Percentiles rank a stretch among this genome's conserved stretches.
Evolutionary conservation across 768 basidiomycete genomes (phyloP).

Genomic region (Lentinula boryana): DNA sequence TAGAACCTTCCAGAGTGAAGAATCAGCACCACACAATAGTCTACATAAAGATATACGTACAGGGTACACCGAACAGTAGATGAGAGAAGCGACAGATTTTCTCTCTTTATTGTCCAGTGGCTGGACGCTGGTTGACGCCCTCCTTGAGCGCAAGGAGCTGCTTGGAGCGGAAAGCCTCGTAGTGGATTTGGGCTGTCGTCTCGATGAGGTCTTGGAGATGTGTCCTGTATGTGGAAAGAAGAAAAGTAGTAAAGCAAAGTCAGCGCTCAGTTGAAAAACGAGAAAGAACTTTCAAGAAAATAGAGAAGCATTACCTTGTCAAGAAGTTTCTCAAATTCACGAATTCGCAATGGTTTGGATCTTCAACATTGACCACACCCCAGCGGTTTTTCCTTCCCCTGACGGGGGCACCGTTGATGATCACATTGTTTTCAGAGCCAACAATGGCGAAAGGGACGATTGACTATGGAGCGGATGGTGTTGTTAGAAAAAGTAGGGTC

Average conservation of each 20-base stretch:
- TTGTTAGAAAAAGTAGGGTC: background rate
- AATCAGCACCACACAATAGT: background rate
- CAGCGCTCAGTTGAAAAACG: background rate
- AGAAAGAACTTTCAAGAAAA: background rate
- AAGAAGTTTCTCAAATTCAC: slow-evolving; percentile 96
- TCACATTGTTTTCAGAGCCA: slow-evolving; percentile 93
- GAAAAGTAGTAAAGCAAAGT: background rate
- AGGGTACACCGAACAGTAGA: background rate
- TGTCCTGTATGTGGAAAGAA: slow-evolving; percentile 45
- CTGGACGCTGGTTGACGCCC: slow-evolving; percentile 71
- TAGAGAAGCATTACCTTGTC: slow-evolving; percentile 56
- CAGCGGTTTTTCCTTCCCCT: slow-evolving; percentile 96
- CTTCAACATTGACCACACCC: slow-evolving; percentile 98
- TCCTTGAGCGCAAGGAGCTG: slow-evolving; percentile 97
- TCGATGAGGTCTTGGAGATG: slow-evolving; percentile 98
- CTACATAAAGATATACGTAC: background rate
- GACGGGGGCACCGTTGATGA: slow-evolving; percentile 93
- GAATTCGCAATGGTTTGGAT: slow-evolving; percentile 97
- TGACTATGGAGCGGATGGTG: slow-evolving; percentile 39
- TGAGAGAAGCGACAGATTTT: too few relatives aligned
- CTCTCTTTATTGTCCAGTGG: slow-evolving; percentile 22
- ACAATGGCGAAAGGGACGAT: slow-evolving; percentile 97
- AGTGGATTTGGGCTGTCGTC: slow-evolving; percentile 98
- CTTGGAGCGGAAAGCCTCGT: slow-evolving; percentile 99
- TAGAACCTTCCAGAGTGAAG: background rate